phyloP scores from a whole-genome alignment of 768 basidiomycete species.

The Suillus paluster region DNA sequence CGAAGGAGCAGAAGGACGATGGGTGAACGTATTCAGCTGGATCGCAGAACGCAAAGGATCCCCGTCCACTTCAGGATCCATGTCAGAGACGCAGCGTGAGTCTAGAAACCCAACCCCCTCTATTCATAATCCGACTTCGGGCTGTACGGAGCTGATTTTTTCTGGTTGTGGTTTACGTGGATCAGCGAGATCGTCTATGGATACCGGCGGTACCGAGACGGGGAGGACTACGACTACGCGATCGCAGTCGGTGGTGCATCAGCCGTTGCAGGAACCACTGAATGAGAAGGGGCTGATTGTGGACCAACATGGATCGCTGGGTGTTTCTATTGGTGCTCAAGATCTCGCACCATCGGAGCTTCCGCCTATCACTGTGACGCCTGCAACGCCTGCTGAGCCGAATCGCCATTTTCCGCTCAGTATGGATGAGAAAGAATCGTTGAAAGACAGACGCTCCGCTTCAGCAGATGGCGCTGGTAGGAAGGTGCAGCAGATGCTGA shows the following conservation, averaged over 20 bases:
- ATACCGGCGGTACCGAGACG: conserved; percentile 27
- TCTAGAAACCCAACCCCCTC: background rate
- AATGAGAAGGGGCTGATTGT: conserved; percentile 14
- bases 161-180: conserved; percentile 5
- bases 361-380: conserved; percentile 60
- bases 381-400: conserved; percentile 56
- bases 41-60: conserved; percentile 64
- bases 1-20: conserved; percentile 78
- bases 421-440: conserved; percentile 20
- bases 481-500: conserved; percentile 77
- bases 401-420: conserved; percentile 22
- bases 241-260: conserved; percentile 17
- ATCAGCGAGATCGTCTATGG: conserved; percentile 34
- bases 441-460: conserved; percentile 27
- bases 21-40: conserved; percentile 87
- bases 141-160: conserved; percentile 4
- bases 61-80: conserved; percentile 1
- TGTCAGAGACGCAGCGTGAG: conserved; percentile 32
- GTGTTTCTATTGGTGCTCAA: conserved; percentile 7
- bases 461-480: conserved; percentile 60
- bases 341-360: conserved; percentile 6
- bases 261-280: conserved; percentile 16
- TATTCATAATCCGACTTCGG: background rate
- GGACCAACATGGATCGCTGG: conserved; percentile 7
- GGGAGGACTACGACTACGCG: conserved; percentile 31